Evolutionary conservation across 768 basidiomycete species (phyloP).

Genomic region (Gyrodon lividus): DNA sequence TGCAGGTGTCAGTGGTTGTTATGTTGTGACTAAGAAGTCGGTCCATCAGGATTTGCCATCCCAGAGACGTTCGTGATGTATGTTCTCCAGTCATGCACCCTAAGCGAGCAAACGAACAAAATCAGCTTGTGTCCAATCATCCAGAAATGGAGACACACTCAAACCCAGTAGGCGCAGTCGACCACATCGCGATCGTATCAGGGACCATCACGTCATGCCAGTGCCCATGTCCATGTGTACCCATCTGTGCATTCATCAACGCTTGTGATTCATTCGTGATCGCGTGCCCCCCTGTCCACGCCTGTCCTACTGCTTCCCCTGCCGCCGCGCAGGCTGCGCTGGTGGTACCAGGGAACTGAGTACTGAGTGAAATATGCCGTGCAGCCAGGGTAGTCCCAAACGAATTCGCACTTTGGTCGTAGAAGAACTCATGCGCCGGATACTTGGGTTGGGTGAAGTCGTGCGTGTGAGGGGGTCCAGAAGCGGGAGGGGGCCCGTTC

Average conservation of each 20-base stretch:
- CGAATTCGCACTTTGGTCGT: constrained; percentile 15
- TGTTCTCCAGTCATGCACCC: constrained; percentile 40
- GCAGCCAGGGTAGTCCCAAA: constrained; percentile 5
- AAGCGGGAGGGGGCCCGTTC: background rate
- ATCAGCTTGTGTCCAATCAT: background rate
- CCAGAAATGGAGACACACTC: constrained; percentile 44
- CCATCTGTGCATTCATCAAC: constrained; percentile 1
- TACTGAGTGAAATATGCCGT: background rate
- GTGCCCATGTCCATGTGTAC: background rate
- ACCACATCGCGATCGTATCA: constrained; percentile 63
- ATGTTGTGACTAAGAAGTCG: background rate
- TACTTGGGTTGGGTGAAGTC: constrained; percentile 8
- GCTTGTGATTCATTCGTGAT: background rate
- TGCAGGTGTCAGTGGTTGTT: background rate
- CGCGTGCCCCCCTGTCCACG: background rate
- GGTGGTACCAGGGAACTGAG: background rate
- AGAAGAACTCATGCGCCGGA: constrained; percentile 23
- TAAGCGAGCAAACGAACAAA: constrained; percentile 6
- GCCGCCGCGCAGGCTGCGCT: background rate
- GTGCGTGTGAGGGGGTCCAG: background rate
- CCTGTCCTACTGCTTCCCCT: background rate
- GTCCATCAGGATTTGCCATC: constrained; percentile 18
- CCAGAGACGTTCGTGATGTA: constrained; percentile 36
- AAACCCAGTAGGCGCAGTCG: constrained; percentile 55
- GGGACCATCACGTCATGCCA: constrained; percentile 35